phyloP scores from a whole-genome alignment of 345 rosid genomes.

The Camelina neglecta region DNA sequence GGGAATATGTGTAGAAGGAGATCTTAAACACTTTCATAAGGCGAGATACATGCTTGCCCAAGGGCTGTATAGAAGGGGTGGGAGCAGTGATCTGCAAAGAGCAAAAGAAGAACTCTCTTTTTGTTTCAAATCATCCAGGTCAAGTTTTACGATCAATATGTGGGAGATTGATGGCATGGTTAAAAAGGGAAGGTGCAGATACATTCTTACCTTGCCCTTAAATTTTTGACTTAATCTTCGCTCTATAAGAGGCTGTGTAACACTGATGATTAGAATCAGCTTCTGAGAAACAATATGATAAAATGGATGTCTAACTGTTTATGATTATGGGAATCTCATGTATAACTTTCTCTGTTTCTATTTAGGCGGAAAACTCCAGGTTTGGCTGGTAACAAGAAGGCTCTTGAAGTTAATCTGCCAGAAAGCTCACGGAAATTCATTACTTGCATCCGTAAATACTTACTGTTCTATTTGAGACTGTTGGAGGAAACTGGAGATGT shows the following conservation, averaged over 20 bases:
- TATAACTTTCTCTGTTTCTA: conserved; percentile 30
- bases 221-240: not conserved
- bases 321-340: conserved; percentile 29
- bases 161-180: conserved; percentile 99
- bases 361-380: conserved; percentile 87
- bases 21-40: conserved; percentile 97
- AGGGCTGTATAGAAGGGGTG: conserved; percentile 78
- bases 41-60: conserved; percentile 96
- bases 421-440: conserved; percentile 98
- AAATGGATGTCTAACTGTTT: conserved; percentile 22
- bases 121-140: conserved; percentile 91
- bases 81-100: conserved; percentile 76
- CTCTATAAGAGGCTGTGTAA: conserved; percentile 1
- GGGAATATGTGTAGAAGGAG: conserved; percentile 89
- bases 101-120: conserved; percentile 95
- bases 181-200: conserved; percentile 82
- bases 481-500: conserved; percentile 90
- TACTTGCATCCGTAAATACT: conserved; percentile 89
- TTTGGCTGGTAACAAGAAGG: conserved; percentile 77
- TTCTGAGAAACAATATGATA: conserved; percentile 27
- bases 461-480: conserved; percentile 82
- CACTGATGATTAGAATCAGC: conserved; percentile 17
- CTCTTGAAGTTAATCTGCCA: conserved; percentile 88
- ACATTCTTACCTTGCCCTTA: conserved; percentile 29
- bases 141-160: conserved; percentile 94